Percentiles rank a stretch among this genome's conserved stretches.
Evolutionary conservation across 164 flowering plant species (phyloP).

Genomic region (Cinnamomum micranthum): DNA sequence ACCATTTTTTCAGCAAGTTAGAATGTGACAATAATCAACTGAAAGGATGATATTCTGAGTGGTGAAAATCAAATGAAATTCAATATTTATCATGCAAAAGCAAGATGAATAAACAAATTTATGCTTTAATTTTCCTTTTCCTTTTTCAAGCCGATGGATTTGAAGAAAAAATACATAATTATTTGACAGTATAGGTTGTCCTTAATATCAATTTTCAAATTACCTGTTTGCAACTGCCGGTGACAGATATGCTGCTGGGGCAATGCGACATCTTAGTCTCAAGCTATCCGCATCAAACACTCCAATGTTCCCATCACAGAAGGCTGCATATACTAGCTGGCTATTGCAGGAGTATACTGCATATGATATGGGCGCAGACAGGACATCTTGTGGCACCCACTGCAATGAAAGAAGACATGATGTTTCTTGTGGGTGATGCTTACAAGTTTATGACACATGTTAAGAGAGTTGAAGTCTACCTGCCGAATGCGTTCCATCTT

Average conservation of each 20-base stretch:
- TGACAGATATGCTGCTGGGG: conserved; percentile 61
- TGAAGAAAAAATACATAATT: too few relatives aligned
- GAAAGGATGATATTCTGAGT: too few relatives aligned
- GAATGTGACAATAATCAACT: too few relatives aligned
- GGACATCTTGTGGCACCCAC: conserved; percentile 84
- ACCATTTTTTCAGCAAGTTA: too few relatives aligned
- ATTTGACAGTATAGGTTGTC: too few relatives aligned
- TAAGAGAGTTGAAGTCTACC: conserved; percentile 31
- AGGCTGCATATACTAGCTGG: conserved; percentile 64
- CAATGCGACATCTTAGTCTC: conserved; percentile 72
- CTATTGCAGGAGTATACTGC: conserved; percentile 85
- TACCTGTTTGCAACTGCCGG: conserved; percentile 39
- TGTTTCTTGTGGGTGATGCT: too few relatives aligned
- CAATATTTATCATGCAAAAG: too few relatives aligned
- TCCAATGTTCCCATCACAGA: conserved; percentile 74
- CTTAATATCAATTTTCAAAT: conserved; percentile 3
- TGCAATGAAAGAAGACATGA: conserved; percentile 22
- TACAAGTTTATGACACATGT: too few relatives aligned
- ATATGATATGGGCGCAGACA: conserved; percentile 66
- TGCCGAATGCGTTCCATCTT: conserved; percentile 80
- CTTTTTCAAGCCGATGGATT: too few relatives aligned
- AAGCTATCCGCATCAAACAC: conserved; percentile 77
- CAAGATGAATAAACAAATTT: too few relatives aligned
- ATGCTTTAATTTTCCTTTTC: too few relatives aligned
- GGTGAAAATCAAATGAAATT: too few relatives aligned